phyloP scores from a whole-genome alignment of 2,329 filamentous ascomycete species.

The Thelonectria discophora region DNA sequence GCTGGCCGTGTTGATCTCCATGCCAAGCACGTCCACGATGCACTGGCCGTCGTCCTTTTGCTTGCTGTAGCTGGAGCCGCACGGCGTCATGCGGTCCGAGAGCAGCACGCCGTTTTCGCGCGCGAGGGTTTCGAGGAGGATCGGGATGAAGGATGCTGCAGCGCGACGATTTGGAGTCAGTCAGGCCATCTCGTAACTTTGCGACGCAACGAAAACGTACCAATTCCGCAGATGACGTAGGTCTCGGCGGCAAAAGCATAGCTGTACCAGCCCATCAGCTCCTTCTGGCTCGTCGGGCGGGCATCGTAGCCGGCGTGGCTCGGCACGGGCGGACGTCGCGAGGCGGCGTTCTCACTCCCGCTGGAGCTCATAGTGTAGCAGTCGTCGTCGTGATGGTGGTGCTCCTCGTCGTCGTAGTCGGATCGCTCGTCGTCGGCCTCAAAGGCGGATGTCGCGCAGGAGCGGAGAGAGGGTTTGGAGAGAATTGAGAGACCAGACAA shows the following conservation, averaged over 20 bases:
- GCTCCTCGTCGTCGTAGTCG: slow-evolving; percentile 46
- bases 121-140: slow-evolving; percentile 91
- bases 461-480: slow-evolving; percentile 66
- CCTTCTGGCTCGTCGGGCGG: slow-evolving; percentile 84
- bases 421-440: slow-evolving; percentile 77
- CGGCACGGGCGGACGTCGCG: slow-evolving; percentile 48
- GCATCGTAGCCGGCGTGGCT: slow-evolving; percentile 86
- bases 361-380: slow-evolving; percentile 47
- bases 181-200: neutral
- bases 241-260: slow-evolving; percentile 97
- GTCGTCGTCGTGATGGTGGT: slow-evolving; percentile 31
- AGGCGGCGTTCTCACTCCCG: slow-evolving; percentile 50
- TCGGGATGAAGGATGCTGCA: slow-evolving; percentile 90
- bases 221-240: slow-evolving; percentile 84
- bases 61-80: slow-evolving; percentile 70
- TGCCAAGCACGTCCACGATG: slow-evolving; percentile 80
- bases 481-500: slow-evolving; percentile 60
- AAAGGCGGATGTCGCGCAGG: slow-evolving; percentile 67
- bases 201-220: slow-evolving; percentile 58
- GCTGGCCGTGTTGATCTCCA: slow-evolving; percentile 92
- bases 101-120: slow-evolving; percentile 90
- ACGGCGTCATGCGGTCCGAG: slow-evolving; percentile 78
- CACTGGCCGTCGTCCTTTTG: slow-evolving; percentile 71
- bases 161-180: neutral
- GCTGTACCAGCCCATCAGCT: slow-evolving; percentile 93